These are phyloP conservation scores for Xylariaceae sp. DNA, from an alignment of 2,329 filamentous ascomycete genomes.

Conservation along the genomic window DNA sequence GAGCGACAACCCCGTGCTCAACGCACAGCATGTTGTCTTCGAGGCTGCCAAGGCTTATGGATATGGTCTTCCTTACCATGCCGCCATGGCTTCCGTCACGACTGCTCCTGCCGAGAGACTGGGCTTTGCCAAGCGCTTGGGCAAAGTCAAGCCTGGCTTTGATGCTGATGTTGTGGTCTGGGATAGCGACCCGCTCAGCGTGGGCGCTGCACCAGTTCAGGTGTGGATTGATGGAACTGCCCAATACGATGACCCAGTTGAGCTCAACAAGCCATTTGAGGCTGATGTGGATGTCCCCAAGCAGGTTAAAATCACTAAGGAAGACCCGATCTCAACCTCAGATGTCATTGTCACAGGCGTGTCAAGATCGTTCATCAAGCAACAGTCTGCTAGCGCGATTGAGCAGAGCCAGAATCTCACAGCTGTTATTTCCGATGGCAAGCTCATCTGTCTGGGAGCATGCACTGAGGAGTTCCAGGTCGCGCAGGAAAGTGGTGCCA, in stretches of 20 bases:
- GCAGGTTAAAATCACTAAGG: conserved; percentile 37
- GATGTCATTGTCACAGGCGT: conserved; percentile 54
- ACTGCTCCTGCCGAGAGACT: conserved; percentile 54
- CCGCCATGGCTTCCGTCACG: conserved; percentile 53
- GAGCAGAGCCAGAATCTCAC: conserved; percentile 34
- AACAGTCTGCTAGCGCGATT: conserved; percentile 11
- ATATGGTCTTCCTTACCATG: conserved; percentile 57
- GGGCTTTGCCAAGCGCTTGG: conserved; percentile 52
- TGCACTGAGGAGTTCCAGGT: conserved; percentile 43
- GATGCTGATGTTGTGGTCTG: conserved; percentile 59
- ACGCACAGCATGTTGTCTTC: conserved; percentile 64
- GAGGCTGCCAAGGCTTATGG: conserved; percentile 57
- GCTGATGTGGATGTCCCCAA: conserved; percentile 37
- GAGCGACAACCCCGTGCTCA: conserved; percentile 65
- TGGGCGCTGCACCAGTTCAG: conserved; percentile 55
- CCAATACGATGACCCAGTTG: conserved; percentile 51
- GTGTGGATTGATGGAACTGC: conserved; percentile 59
- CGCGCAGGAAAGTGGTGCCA: conserved; percentile 32
- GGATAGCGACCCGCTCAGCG: conserved; percentile 57
- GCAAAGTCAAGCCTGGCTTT: conserved; percentile 57
- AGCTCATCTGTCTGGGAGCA: conserved; percentile 50
- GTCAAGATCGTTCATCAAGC: conserved; percentile 42
- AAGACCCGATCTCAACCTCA: conserved; percentile 36
- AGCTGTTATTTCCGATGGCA: conserved; percentile 49
- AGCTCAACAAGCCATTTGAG: conserved; percentile 46